A percentile compares a stretch with the other conserved stretches of the same genome.
phyloP scores from a whole-genome alignment of 805 yeast species.

The Candida pseudoglaebosa region DNA sequence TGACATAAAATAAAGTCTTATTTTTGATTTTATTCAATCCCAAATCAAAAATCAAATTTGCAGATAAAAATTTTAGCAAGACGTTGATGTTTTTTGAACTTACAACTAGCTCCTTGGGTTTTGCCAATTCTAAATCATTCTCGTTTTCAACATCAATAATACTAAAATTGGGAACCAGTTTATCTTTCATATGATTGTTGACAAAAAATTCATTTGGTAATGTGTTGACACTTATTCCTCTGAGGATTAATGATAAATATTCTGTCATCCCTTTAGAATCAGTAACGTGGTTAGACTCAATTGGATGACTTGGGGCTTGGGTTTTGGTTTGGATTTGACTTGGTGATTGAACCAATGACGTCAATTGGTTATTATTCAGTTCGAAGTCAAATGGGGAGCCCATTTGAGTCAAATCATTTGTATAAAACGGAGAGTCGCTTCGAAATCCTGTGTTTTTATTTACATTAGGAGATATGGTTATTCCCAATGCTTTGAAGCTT shows the following conservation, averaged over 20 bases:
- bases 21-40: slow-evolving; percentile 21
- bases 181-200: slow-evolving; percentile 19
- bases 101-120: slow-evolving; percentile 28
- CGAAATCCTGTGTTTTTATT: slow-evolving; percentile 10
- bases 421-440: slow-evolving; percentile 17
- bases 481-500: slow-evolving; percentile 8
- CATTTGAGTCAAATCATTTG: slow-evolving; percentile 11
- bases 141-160: slow-evolving; percentile 35
- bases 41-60: slow-evolving; percentile 36
- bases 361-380: slow-evolving; percentile 3
- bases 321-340: not conserved
- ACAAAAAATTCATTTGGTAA: slow-evolving; percentile 53
- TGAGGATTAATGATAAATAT: slow-evolving; percentile 62
- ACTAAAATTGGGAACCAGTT: slow-evolving; percentile 22
- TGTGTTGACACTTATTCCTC: slow-evolving; percentile 59
- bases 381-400: slow-evolving; percentile 18
- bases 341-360: slow-evolving; percentile 6
- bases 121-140: slow-evolving; percentile 25
- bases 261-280: slow-evolving; percentile 31
- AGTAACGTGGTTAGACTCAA: not conserved
- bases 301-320: not conserved
- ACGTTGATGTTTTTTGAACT: slow-evolving; percentile 27
- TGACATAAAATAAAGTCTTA: slow-evolving; percentile 5
- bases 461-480: slow-evolving; percentile 16
- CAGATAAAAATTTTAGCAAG: slow-evolving; percentile 36